Conservation (phyloP, 371 early-diverging fungal species). For the Mucor lusitanicus region DNA sequence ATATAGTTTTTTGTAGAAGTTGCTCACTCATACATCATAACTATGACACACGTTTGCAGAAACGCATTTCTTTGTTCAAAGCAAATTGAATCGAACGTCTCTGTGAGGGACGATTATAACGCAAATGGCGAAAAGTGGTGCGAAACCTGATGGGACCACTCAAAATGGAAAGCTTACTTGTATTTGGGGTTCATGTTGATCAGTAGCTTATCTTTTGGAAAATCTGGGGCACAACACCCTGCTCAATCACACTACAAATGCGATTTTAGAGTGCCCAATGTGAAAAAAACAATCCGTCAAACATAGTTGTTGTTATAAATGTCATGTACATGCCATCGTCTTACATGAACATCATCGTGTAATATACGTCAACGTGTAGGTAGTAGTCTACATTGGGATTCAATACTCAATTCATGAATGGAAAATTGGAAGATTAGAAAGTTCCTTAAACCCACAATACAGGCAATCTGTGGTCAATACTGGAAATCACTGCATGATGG, state of each 20-base stretch:
- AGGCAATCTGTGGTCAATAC: background rate
- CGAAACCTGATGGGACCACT: background rate
- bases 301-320: background rate
- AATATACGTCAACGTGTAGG: background rate
- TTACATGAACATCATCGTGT: background rate
- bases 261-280: no score
- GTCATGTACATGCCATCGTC: background rate
- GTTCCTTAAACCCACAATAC: background rate
- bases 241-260: no score
- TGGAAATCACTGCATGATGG: background rate
- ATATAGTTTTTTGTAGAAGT: no score
- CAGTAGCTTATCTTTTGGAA: background rate
- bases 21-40: background rate
- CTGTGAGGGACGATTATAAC: no score
- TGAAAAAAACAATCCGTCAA: no score
- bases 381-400: background rate
- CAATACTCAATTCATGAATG: no score
- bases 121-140: background rate
- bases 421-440: background rate
- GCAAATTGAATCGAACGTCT: background rate
- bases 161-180: background rate
- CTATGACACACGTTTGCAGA: background rate
- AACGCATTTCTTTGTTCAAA: background rate
- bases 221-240: background rate
- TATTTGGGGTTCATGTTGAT: background rate